phyloP scores from a whole-genome alignment of 1,284 basidiomycete species.

The Ganoderma meredithae region DNA sequence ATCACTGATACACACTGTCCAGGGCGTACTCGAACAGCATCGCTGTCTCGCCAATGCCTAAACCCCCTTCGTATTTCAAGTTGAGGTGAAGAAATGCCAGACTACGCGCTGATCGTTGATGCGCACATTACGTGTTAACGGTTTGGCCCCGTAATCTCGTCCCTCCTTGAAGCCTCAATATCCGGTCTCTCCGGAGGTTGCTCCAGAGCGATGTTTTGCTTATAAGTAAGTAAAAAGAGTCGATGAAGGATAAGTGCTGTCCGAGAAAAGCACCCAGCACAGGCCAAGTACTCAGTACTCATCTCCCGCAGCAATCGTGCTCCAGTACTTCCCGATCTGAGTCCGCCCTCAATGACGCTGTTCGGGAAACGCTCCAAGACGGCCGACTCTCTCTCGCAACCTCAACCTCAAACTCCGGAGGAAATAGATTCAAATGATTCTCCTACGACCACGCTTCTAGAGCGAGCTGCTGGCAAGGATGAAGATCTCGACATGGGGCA shows the following conservation, averaged over 20 bases:
- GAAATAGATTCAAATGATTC: neutral
- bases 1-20: neutral
- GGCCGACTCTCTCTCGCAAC: neutral
- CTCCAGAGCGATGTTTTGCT: neutral
- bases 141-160: neutral
- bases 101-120: neutral
- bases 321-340: neutral
- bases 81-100: neutral
- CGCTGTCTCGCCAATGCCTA: neutral
- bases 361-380: neutral
- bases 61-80: neutral
- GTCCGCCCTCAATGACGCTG: neutral
- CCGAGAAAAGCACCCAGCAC: no score
- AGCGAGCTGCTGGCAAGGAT: neutral
- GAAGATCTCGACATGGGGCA: slow-evolving; percentile 19
- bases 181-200: neutral
- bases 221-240: neutral
- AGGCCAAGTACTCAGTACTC: no score
- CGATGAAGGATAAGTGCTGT: no score
- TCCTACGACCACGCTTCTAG: slow-evolving; percentile 4
- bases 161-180: neutral
- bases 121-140: neutral
- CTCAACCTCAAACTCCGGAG: neutral
- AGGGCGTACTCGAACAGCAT: neutral
- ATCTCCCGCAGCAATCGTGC: neutral